phyloP scores from a whole-genome alignment of 495 filamentous ascomycete genomes.

The Penicillium simplicissimum region DNA sequence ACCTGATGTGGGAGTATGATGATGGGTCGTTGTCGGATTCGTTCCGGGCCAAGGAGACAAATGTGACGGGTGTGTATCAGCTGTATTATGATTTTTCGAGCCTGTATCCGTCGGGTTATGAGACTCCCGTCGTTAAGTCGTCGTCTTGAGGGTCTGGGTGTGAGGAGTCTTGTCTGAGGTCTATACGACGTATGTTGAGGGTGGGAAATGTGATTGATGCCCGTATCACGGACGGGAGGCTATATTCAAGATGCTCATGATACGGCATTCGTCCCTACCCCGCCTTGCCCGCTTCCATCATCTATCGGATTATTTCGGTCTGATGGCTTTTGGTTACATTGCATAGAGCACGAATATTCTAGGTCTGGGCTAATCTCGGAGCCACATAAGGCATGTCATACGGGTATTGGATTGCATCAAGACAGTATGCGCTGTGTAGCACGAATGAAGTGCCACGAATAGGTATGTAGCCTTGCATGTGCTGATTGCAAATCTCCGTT shows the following conservation, averaged over 20 bases:
- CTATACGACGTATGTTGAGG: too few species aligned
- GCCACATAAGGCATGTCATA: too few species aligned
- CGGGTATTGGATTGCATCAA: background rate
- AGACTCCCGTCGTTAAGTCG: conserved; percentile 14
- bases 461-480: background rate
- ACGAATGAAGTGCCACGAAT: background rate
- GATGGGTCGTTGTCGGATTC: conserved; percentile 17
- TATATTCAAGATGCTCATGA: too few species aligned
- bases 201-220: too few species aligned
- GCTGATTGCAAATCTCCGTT: background rate
- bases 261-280: background rate
- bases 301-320: background rate
- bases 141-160: background rate
- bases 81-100: conserved; percentile 27
- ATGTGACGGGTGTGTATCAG: conserved; percentile 25
- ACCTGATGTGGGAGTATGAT: conserved; percentile 23
- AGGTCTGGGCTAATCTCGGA: background rate
- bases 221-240: too few species aligned
- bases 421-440: background rate
- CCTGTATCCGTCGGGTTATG: conserved; percentile 17
- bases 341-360: background rate
- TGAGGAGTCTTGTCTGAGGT: background rate
- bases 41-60: conserved; percentile 26
- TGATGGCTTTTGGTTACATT: background rate
- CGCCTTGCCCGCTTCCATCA: background rate